Base-by-base conservation (phyloP, 2,329 filamentous ascomycete genomes). In the Coniella vitis region DNA sequence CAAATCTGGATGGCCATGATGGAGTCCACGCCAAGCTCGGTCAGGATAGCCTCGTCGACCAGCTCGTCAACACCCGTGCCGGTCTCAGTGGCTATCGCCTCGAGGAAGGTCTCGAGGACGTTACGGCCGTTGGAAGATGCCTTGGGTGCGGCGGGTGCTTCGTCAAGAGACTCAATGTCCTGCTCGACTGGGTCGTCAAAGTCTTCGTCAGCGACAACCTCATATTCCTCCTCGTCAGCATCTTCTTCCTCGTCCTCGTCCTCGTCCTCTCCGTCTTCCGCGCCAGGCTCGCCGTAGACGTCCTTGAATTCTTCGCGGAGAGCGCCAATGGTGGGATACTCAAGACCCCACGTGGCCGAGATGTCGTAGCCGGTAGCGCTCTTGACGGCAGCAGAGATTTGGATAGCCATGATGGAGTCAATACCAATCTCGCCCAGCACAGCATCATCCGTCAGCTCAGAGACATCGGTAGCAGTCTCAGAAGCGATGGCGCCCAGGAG, bases 381-480 rank as follows among this genome's bases (percentile, higher is more conserved):
- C 45, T 47, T 47, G 36, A 47, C 45, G 3, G 36, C 16, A 4
- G 45, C 45, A 7, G 45, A 47, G 35, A 63, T 57, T 7, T 49
- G 56, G 25, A 62, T 54, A 2, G 60, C 59, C 29, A 63, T 44
- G 9, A 63, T 50, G 25, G 58, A 61, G 49, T 64, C 62, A 32
- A 64, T 54, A 1, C 62, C 62, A 16, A 61, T 40, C 40, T 63
- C 60, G 17, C 57, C 57, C 32, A 64, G 57, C 1, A 51, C 54
- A 3, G 52, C 38, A 22, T 57, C 55, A 8, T 53, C 55, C 2
- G 45, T 47, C 13, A 60, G 40, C 21, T 57, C 54, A 4, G 35
- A 34, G 16, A 54, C 8, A 17, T 52, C 48, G 12, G 55, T 47
- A 14, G 53, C 54, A 8, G 54, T 49, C 32, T 58, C 56, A 4